Percentiles rank a stretch among this genome's conserved stretches.
These are phyloP conservation scores for Barnettozyma sp. DNA, from an alignment of 805 yeast genomes.

Conservation along the genomic window DNA sequence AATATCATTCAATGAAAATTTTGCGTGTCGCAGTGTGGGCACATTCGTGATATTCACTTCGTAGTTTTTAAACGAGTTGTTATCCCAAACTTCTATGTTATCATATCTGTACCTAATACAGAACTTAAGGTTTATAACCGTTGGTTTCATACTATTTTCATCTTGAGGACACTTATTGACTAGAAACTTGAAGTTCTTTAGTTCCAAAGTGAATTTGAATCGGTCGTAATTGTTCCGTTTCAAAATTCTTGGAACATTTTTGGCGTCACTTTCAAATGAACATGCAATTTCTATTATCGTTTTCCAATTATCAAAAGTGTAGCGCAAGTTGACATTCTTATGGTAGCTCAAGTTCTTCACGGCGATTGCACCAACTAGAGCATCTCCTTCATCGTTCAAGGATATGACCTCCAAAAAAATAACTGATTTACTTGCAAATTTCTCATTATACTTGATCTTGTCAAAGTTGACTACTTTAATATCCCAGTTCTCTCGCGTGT, in stretches of 20 bases:
- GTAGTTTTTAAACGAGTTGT: slow-evolving; percentile 56
- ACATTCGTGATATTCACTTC: slow-evolving; percentile 27
- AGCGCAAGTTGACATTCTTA: slow-evolving; percentile 62
- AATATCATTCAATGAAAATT: slow-evolving; percentile 17
- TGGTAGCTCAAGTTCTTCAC: slow-evolving; percentile 68
- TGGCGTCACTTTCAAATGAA: slow-evolving; percentile 43
- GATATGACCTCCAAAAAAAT: slow-evolving; percentile 60
- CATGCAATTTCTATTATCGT: slow-evolving; percentile 68
- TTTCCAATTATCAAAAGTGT: slow-evolving; percentile 74
- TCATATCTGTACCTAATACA: slow-evolving; percentile 38
- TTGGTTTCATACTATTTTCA: too few species aligned
- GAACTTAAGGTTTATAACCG: slow-evolving; percentile 30
- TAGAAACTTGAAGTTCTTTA: slow-evolving; percentile 28
- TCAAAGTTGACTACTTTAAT: slow-evolving; percentile 38
- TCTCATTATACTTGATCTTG: slow-evolving; percentile 38
- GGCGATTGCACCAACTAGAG: slow-evolving; percentile 65
- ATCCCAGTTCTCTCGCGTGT: slow-evolving; percentile 35
- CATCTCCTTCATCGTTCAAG: slow-evolving; percentile 49
- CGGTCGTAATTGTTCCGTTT: slow-evolving; percentile 55
- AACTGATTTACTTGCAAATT: slow-evolving; percentile 31
- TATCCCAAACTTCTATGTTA: slow-evolving; percentile 69
- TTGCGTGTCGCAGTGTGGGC: slow-evolving; percentile 7
- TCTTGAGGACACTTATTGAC: slow-evolving; percentile 8
- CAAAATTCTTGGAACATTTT: slow-evolving; percentile 36
- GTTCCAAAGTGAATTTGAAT: slow-evolving; percentile 56